These are phyloP conservation scores for Russula vinacea DNA, from an alignment of 768 basidiomycete genomes.

Conservation along the genomic window DNA sequence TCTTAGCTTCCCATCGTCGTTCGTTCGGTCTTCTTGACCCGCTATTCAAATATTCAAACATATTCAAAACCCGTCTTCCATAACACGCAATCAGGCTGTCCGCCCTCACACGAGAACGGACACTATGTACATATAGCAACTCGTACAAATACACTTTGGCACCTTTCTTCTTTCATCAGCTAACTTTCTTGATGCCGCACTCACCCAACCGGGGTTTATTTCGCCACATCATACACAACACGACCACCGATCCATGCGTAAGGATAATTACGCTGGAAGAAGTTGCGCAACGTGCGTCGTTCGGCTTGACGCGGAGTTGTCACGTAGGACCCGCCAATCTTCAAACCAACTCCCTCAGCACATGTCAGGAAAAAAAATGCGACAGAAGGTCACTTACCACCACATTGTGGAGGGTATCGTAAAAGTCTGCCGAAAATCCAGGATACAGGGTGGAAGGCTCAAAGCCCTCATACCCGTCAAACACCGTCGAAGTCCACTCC, in stretches of 20 bases:
- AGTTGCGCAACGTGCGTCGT: conserved; percentile 78
- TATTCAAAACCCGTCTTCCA: neutral
- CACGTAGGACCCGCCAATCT: conserved; percentile 90
- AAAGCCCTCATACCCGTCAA: conserved; percentile 74
- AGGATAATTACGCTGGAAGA: conserved; percentile 87
- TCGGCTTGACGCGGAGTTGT: conserved; percentile 81
- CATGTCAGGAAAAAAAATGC: neutral
- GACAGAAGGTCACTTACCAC: conserved; percentile 57
- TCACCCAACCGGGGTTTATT: conserved; percentile 5
- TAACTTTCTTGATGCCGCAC: neutral
- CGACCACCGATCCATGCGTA: conserved; percentile 84
- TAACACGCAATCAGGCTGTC: neutral
- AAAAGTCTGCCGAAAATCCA: conserved; percentile 89
- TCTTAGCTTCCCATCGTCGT: too few species aligned
- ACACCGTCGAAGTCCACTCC: conserved; percentile 92
- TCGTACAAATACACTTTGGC: conserved; percentile 3
- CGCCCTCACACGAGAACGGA: neutral
- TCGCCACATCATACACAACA: conserved; percentile 50
- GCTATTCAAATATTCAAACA: neutral
- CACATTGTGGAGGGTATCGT: conserved; percentile 80
- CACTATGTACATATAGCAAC: neutral
- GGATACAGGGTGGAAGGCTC: conserved; percentile 77
- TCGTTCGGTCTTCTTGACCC: too few species aligned
- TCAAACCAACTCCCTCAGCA: conserved; percentile 22
- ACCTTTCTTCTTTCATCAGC: neutral